These are phyloP conservation scores for sweet orange (Citrus sinensis) DNA, from an alignment of 345 rosid species.

Conservation along the genomic window DVS_A1.0 CM039168.1:343001-343500, in stretches of 20 bases:
- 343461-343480: constrained; percentile 82
- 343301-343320: background rate
- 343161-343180: constrained; percentile 81
- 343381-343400: constrained; percentile 34
- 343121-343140: constrained; percentile 82
- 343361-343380: constrained; percentile 3
- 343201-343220: constrained; percentile 93
- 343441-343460: constrained; percentile 95
- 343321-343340: background rate
- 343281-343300: background rate
- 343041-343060: constrained; percentile 87
- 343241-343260: background rate
- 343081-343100: constrained; percentile 94
- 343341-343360: background rate
- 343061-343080: constrained; percentile 92
- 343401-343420: constrained; percentile 63
- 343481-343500: constrained; percentile 83
- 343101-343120: constrained; percentile 99
- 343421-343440: constrained; percentile 98
- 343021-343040: constrained; percentile 78
- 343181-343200: constrained; percentile 95
- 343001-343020: constrained; percentile 97
- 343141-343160: constrained; percentile 76
- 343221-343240: constrained; percentile 3
- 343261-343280: background rate